Evolutionary conservation across 257 asterid species (phyloP).

Genomic region (Solanum dulcamara): DNA sequence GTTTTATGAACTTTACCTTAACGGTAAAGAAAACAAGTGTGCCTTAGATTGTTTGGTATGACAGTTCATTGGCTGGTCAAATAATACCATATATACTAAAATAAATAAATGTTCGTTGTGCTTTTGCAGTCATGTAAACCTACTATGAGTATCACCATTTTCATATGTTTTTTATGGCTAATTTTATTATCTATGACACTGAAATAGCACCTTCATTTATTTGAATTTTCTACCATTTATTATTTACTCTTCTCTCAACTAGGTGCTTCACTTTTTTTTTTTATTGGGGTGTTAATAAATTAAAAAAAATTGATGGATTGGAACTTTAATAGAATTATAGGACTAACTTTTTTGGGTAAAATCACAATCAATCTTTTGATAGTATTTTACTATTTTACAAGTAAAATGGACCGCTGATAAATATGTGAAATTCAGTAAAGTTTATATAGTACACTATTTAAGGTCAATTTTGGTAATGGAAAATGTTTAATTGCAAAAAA

Average conservation of each 20-base stretch:
- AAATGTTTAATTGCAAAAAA: not conserved
- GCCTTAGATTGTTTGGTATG: not conserved
- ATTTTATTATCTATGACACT: not conserved
- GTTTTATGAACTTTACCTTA: constrained; percentile 6
- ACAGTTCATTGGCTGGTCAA: not conserved
- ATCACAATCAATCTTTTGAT: not conserved
- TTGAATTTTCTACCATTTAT: not conserved
- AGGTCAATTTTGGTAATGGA: not conserved
- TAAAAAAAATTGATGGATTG: not conserved
- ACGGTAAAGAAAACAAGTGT: constrained; percentile 6
- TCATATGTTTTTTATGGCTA: not conserved
- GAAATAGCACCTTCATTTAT: not conserved
- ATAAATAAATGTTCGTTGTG: not conserved
- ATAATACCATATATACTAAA: not conserved
- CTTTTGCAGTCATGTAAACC: not conserved
- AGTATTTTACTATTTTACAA: not conserved
- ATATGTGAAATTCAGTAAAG: not conserved
- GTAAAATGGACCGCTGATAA: not conserved
- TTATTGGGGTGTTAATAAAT: not conserved
- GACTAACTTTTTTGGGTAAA: not conserved
- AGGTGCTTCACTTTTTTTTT: not conserved
- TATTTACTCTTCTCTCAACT: not conserved
- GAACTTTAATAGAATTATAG: not conserved
- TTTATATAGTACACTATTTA: not conserved
- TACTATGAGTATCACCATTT: not conserved